Conservation (phyloP, 2,329 filamentous ascomycete species). For the Dryadomyces sulphureus region DNA sequence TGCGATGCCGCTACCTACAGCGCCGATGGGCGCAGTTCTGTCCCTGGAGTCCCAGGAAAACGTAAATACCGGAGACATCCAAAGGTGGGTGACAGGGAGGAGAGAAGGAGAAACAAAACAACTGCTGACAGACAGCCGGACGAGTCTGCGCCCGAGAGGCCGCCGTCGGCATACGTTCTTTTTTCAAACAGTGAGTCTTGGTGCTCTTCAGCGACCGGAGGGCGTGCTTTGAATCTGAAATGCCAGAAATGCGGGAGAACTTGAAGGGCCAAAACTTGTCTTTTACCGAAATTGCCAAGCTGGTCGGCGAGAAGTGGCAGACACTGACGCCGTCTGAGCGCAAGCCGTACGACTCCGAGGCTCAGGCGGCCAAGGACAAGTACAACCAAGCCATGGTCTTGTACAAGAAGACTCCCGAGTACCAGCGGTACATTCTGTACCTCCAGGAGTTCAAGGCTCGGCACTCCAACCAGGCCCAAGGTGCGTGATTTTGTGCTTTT, state of each 20-base stretch:
- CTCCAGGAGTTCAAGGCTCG: slow-evolving; percentile 65
- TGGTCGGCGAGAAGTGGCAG: slow-evolving; percentile 74
- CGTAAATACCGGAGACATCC: slow-evolving; percentile 67
- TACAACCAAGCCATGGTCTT: slow-evolving; percentile 58
- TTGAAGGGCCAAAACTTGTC: slow-evolving; percentile 62
- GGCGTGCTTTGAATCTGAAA: neutral
- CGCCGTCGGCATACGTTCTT: slow-evolving; percentile 70
- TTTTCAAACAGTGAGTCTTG: slow-evolving; percentile 65
- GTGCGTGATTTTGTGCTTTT: slow-evolving; percentile 20
- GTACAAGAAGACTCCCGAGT: slow-evolving; percentile 65
- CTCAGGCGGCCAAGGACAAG: slow-evolving; percentile 58
- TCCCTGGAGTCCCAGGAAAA: slow-evolving; percentile 35
- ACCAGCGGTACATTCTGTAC: slow-evolving; percentile 55
- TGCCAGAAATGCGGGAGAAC: slow-evolving; percentile 57
- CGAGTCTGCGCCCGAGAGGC: slow-evolving; percentile 64
- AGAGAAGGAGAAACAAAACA: neutral
- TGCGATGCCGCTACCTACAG: slow-evolving; percentile 11
- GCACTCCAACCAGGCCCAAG: slow-evolving; percentile 43
- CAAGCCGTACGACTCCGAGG: slow-evolving; percentile 58
- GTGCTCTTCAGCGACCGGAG: neutral
- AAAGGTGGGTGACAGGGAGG: slow-evolving; percentile 34
- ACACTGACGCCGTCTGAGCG: slow-evolving; percentile 50
- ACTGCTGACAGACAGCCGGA: slow-evolving; percentile 39
- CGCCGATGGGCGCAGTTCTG: slow-evolving; percentile 27
- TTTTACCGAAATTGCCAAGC: slow-evolving; percentile 72